Percentiles rank a stretch among this genome's conserved stretches.
phyloP scores from a whole-genome alignment of 345 rosid genomes.

The Schrenkiella parvula region DNA sequence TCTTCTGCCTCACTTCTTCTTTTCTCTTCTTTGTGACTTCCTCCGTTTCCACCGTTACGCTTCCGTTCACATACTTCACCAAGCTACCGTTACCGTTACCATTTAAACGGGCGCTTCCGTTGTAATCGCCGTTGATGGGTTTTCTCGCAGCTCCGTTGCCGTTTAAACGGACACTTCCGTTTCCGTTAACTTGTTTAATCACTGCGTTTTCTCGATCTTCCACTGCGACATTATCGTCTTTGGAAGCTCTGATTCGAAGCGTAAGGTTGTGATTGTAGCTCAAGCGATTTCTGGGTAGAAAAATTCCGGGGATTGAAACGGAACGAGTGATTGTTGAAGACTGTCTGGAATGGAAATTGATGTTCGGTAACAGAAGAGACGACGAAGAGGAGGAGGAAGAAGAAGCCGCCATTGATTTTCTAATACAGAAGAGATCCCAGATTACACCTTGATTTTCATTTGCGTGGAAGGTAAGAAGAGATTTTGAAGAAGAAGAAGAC shows the following conservation, averaged over 20 bases:
- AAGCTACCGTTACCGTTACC: constrained; percentile 55
- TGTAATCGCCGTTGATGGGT: constrained; percentile 12
- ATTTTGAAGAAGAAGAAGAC: constrained; percentile 4
- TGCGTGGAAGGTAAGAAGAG: not conserved
- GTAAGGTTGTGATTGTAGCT: constrained; percentile 4
- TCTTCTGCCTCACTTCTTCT: constrained; percentile 76
- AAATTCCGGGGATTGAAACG: constrained; percentile 27
- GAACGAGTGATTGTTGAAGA: constrained; percentile 21
- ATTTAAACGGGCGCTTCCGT: constrained; percentile 35
- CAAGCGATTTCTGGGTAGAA: constrained; percentile 12
- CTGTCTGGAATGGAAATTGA: constrained; percentile 41
- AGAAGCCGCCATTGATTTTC: constrained; percentile 42
- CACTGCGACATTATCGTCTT: constrained; percentile 45
- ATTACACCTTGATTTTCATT: not conserved
- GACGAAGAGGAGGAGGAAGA: constrained; percentile 20
- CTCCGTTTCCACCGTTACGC: constrained; percentile 26
- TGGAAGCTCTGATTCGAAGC: constrained; percentile 43
- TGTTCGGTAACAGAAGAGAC: constrained; percentile 43
- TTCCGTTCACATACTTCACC: constrained; percentile 52
- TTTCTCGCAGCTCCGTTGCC: constrained; percentile 36
- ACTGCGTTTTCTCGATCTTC: constrained; percentile 47
- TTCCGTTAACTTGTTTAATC: constrained; percentile 37
- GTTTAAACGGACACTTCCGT: constrained; percentile 34
- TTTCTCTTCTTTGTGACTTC: constrained; percentile 20
- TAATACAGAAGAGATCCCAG: not conserved